Conservation (phyloP, 371 early-diverging fungal genomes). For the Mortierella sp. region DNA sequence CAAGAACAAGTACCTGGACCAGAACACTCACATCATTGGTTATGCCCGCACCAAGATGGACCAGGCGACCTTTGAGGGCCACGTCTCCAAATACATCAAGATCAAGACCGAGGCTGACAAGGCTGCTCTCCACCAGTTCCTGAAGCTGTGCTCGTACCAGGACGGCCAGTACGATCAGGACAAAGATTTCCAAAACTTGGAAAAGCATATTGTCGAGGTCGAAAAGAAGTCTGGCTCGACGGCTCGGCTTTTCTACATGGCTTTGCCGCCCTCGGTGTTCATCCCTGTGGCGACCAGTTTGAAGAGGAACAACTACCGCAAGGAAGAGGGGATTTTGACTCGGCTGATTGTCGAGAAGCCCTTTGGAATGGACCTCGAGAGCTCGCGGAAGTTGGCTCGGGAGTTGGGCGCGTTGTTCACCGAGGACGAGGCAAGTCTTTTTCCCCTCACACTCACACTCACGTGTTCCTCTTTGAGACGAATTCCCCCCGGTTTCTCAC, state of each 20-base stretch:
- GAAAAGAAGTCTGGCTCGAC: conserved; percentile 65
- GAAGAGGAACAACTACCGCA: conserved; percentile 72
- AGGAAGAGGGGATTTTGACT: conserved; percentile 62
- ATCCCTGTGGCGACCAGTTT: conserved; percentile 83
- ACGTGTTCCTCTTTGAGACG: not conserved
- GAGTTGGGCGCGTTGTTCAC: conserved; percentile 81
- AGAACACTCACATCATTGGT: conserved; percentile 86
- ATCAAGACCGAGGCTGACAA: conserved; percentile 70
- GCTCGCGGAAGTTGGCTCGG: conserved; percentile 76
- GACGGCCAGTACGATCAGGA: conserved; percentile 93
- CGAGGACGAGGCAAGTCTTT: conserved; percentile 84
- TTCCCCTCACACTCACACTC: not conserved
- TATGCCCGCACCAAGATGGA: conserved; percentile 95
- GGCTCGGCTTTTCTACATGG: conserved; percentile 95
- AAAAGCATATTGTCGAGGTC: conserved; percentile 66
- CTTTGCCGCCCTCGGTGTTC: conserved; percentile 98
- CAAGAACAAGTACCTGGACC: conserved; percentile 82
- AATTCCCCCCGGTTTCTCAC: conserved; percentile 1
- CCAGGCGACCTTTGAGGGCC: conserved; percentile 80
- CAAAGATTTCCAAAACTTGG: conserved; percentile 76
- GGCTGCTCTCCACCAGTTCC: conserved; percentile 75
- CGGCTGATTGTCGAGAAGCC: conserved; percentile 99
- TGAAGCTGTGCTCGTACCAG: conserved; percentile 84
- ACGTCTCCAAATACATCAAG: conserved; percentile 81
- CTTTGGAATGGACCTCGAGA: conserved; percentile 95